phyloP scores from a whole-genome alignment of 805 yeast species.

The Candida ortonii region DNA sequence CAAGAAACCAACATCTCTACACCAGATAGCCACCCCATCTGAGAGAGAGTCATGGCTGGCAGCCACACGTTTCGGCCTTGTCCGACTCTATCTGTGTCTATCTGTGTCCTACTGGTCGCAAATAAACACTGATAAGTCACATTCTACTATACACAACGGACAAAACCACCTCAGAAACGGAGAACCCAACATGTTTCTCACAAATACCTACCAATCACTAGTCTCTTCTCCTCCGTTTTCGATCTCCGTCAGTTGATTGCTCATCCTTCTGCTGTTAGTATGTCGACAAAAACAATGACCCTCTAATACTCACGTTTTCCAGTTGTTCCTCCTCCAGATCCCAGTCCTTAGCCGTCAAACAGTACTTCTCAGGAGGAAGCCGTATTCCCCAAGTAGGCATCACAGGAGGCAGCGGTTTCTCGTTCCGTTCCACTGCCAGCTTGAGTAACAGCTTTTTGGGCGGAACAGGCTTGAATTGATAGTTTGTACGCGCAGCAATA shows the following conservation, averaged over 20 bases:
- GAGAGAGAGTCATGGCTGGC: too few species aligned
- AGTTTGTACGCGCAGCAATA: constrained; percentile 89
- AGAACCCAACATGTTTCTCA: too few species aligned
- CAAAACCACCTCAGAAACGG: too few species aligned
- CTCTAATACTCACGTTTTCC: constrained; percentile 21
- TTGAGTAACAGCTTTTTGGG: constrained; percentile 91
- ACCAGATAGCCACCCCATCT: too few species aligned
- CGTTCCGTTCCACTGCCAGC: constrained; percentile 88
- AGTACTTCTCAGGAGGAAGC: constrained; percentile 96
- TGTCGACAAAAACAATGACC: constrained; percentile 1
- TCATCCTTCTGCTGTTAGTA: constrained; percentile 4
- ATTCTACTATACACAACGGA: too few species aligned
- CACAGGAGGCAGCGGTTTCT: constrained; percentile 85
- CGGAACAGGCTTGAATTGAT: constrained; percentile 93
- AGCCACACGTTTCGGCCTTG: too few species aligned
- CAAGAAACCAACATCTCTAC: too few species aligned
- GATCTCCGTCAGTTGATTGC: background rate
- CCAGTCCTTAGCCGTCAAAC: constrained; percentile 83
- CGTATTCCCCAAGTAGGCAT: constrained; percentile 90
- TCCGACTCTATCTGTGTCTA: too few species aligned
- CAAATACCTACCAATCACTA: too few species aligned
- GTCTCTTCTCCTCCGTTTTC: constrained; percentile 3
- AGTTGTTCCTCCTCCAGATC: constrained; percentile 47
- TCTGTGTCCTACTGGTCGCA: too few species aligned
- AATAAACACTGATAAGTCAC: too few species aligned